Evolutionary conservation across 1,139 yeast genomes (phyloP), one percentile per base, ranked within the genome.

Genomic region (Kodamaea arcana): DNA sequence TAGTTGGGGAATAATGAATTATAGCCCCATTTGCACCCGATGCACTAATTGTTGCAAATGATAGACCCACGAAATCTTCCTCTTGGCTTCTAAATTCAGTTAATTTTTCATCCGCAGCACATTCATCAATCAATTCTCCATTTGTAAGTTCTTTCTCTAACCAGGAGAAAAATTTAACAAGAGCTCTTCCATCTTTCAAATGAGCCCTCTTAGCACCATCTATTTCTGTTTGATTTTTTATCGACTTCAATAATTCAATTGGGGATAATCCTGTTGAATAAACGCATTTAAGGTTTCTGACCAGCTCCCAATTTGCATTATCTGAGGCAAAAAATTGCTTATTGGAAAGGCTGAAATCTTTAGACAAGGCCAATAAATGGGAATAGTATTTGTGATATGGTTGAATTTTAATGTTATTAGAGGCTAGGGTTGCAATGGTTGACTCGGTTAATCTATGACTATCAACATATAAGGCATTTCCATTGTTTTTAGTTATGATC

Each of bases 21-120:
- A 92, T 71, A 0, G 98, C 95, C 4, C 95, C 94, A 56, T 90
- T 92, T 10, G 94, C 74, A 3, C 98, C 98, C 0, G 95, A 78
- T 1, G 97, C 83, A 34, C 96, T 84, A 31, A 94, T 92, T 0
- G 97, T 88, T 40, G 83, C 90, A 56, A 92, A 94, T 1, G 97
- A 86, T 36, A 86, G 77, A 1, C 96, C 97, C 37, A 72, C 75
- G 56, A 82, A 94, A 47, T 81, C 63, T 34, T 65, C 65, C 50
- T 79, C 78, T 40, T 72, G 62, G 39, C 74, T 58, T 55, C 97
- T 73, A 54, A 85, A 79, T 46, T 75, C 76, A 13, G 75, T 64
- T 37, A 82, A 63, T 56, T 86, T 78, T 40, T 75, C 75, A 35
- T 86, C 92, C 2, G 94, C 98, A 32, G 75, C 76, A 44, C 76